These are phyloP conservation scores for Phytophthora quininea DNA, from an alignment of 352 stramenopile species.

Conservation along the genomic window DNA sequence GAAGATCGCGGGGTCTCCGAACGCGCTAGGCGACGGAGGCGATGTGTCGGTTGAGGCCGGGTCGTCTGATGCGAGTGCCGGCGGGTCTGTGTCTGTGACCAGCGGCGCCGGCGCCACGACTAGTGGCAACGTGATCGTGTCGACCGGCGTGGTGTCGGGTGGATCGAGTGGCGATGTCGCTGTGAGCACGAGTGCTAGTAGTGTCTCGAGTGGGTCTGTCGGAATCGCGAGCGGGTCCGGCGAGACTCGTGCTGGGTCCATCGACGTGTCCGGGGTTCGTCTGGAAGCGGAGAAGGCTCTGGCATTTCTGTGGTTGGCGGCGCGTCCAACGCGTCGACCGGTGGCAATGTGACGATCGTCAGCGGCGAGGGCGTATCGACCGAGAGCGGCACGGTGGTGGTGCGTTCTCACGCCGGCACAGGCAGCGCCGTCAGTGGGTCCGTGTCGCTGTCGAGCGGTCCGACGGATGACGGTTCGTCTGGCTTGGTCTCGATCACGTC, in stretches of 20 bases:
- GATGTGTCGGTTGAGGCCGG: neutral
- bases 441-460: conserved; percentile 26
- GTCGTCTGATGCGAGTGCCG: neutral
- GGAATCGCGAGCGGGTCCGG: neutral
- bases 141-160: neutral
- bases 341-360: conserved; percentile 2
- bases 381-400: neutral
- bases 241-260: conserved; percentile 7
- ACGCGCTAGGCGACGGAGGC: neutral
- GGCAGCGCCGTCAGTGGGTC: conserved; percentile 13
- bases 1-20: neutral
- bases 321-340: conserved; percentile 4
- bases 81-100: neutral
- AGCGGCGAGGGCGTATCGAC: neutral
- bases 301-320: conserved; percentile 10
- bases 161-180: neutral
- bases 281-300: conserved; percentile 13
- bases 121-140: conserved; percentile 4
- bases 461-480: conserved; percentile 17
- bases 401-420: conserved; percentile 6
- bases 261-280: conserved; percentile 16
- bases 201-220: neutral
- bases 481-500: conserved; percentile 9
- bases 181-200: neutral
- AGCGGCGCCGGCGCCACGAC: neutral